A percentile compares a stretch with the other conserved stretches of the same genome.
Evolutionary conservation across 441 rosid genomes (phyloP).

Genomic region (Erodium moschatum): DNA sequence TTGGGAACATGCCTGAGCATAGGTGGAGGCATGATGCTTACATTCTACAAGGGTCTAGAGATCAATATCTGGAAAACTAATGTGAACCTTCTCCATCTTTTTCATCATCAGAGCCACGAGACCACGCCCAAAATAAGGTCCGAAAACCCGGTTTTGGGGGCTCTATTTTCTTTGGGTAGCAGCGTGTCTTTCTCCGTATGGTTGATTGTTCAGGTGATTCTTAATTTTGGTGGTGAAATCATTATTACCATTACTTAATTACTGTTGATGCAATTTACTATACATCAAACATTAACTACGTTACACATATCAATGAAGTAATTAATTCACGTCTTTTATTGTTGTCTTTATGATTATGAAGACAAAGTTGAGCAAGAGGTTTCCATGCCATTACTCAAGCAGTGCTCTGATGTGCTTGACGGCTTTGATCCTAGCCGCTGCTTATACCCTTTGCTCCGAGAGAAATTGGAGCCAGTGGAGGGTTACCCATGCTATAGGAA

Average conservation of each 20-base stretch:
- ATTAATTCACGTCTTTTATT: too few relatives aligned
- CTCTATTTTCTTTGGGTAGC: slow-evolving; percentile 31
- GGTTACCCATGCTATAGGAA: slow-evolving; percentile 26
- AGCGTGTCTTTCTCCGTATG: slow-evolving; percentile 35
- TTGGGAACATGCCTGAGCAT: slow-evolving; percentile 27
- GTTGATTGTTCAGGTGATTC: slow-evolving; percentile 41
- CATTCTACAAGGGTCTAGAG: slow-evolving; percentile 28
- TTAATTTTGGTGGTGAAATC: too few relatives aligned
- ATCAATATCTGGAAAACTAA: slow-evolving; percentile 36
- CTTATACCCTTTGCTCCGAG: slow-evolving; percentile 20
- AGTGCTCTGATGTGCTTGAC: slow-evolving; percentile 18
- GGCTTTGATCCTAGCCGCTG: slow-evolving; percentile 21
- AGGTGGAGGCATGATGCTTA: slow-evolving; percentile 30
- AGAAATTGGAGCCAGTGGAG: slow-evolving; percentile 23
- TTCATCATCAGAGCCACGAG: neutral
- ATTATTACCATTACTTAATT: too few relatives aligned
- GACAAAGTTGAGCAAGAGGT: slow-evolving; percentile 24
- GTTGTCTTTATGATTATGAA: neutral
- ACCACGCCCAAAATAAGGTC: neutral
- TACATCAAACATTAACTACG: too few relatives aligned
- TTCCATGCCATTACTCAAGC: slow-evolving; percentile 21
- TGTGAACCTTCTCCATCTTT: slow-evolving; percentile 30
- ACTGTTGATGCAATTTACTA: too few relatives aligned
- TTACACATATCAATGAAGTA: too few relatives aligned
- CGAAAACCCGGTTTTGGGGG: slow-evolving; percentile 24